Evolutionary conservation across 2,329 filamentous ascomycete species (phyloP).

Genomic region (Calonectria ilicicola): DNA sequence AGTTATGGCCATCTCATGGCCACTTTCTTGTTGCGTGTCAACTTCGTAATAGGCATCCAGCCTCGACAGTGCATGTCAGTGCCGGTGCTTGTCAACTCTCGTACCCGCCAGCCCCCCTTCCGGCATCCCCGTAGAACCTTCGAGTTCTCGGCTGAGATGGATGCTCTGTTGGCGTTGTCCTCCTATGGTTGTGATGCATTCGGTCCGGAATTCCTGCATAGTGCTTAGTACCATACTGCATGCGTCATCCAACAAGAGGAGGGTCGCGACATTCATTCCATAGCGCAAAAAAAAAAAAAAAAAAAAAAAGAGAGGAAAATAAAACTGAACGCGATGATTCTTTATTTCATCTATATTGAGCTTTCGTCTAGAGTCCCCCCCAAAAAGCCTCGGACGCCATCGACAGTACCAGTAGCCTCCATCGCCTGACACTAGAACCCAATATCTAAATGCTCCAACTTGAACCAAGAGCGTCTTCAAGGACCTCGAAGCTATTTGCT

Average conservation of each 20-base stretch:
- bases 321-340: slow-evolving; percentile 23
- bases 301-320: not conserved
- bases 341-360: slow-evolving; percentile 37
- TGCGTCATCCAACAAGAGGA: not conserved
- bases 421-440: slow-evolving; percentile 25
- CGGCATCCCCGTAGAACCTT: not conserved
- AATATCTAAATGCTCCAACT: slow-evolving; percentile 17
- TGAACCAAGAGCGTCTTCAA: slow-evolving; percentile 25
- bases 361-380: slow-evolving; percentile 32
- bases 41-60: slow-evolving; percentile 7
- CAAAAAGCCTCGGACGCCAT: slow-evolving; percentile 21
- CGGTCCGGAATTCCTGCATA: not conserved
- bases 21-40: slow-evolving; percentile 15
- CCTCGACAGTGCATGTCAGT: not conserved
- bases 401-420: slow-evolving; percentile 29
- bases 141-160: not conserved
- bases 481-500: slow-evolving; percentile 21
- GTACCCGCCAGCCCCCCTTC: not conserved
- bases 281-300: not conserved
- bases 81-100: slow-evolving; percentile 9
- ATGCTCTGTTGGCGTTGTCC: not conserved
- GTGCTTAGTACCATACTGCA: not conserved
- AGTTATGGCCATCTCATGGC: not conserved
- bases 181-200: not conserved
- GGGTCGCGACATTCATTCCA: not conserved